These are phyloP conservation scores for Wickerhamiella australiensis DNA, from an alignment of 805 yeast genomes.

Conservation along the genomic window DNA sequence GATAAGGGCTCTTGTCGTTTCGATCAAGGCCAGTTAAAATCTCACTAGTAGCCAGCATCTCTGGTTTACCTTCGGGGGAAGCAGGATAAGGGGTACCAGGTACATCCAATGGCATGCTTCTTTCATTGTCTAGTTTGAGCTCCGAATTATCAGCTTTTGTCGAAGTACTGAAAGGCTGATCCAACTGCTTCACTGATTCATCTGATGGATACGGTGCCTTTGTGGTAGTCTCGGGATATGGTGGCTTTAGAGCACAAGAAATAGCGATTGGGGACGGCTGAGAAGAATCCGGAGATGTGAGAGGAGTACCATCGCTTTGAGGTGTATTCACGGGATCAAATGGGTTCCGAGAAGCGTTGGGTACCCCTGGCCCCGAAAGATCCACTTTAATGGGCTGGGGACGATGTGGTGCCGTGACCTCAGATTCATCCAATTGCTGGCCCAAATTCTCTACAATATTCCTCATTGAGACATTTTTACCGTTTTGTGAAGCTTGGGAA, in stretches of 20 bases:
- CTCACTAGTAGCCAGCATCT: not conserved
- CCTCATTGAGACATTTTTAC: not conserved
- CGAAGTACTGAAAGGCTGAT: not conserved
- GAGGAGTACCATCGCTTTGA: not conserved
- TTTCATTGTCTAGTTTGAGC: no score
- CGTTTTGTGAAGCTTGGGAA: not conserved
- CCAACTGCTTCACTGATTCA: not conserved
- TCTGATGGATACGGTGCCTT: not conserved
- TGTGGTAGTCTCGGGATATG: not conserved
- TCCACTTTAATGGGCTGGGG: not conserved
- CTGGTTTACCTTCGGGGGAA: not conserved
- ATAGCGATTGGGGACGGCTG: not conserved
- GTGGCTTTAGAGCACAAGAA: not conserved
- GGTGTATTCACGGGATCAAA: not conserved
- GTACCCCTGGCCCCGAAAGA: not conserved
- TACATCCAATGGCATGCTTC: not conserved
- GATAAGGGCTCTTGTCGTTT: not conserved
- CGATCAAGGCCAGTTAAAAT: not conserved
- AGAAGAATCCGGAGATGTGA: not conserved
- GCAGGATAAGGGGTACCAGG: not conserved
- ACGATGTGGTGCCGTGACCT: not conserved
- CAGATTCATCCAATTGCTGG: not conserved
- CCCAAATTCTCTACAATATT: not conserved
- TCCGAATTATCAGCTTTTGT: no score
- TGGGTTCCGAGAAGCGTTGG: not conserved